These are phyloP conservation scores for Graphilbum fragrans DNA, from an alignment of 2,329 filamentous ascomycete species.

Conservation along the genomic window DNA sequence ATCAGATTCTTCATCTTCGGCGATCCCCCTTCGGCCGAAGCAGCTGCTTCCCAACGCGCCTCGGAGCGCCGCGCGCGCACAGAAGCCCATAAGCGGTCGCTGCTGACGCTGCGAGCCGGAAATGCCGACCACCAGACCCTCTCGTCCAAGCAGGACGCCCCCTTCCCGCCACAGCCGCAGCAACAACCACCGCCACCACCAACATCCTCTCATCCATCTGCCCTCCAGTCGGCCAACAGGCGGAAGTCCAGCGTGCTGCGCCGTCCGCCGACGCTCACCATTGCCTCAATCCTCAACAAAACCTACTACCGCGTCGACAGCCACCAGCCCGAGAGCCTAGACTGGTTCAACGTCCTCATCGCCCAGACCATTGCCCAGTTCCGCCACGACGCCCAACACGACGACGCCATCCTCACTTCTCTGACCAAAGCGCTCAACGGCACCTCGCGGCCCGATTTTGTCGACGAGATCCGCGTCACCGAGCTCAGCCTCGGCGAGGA, in stretches of 20 bases:
- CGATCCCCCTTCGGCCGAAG: conserved; percentile 74
- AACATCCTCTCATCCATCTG: conserved; percentile 10
- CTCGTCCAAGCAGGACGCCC: not conserved
- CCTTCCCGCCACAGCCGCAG: conserved; percentile 17
- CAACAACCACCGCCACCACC: conserved; percentile 11
- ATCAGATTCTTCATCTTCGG: conserved; percentile 99
- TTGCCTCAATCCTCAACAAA: conserved; percentile 88
- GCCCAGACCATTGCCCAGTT: conserved; percentile 96
- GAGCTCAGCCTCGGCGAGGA: conserved; percentile 92
- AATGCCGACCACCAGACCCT: conserved; percentile 14
- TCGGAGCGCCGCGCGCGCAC: conserved; percentile 63
- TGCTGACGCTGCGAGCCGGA: conserved; percentile 46
- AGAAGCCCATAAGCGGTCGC: conserved; percentile 63
- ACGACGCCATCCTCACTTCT: conserved; percentile 79
- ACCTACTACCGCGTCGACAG: conserved; percentile 95
- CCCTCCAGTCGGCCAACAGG: conserved; percentile 14
- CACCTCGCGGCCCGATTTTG: conserved; percentile 73
- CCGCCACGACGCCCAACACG: conserved; percentile 78
- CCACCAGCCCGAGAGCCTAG: conserved; percentile 89
- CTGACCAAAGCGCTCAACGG: conserved; percentile 80
- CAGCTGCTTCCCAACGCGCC: conserved; percentile 63
- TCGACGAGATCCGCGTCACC: conserved; percentile 87
- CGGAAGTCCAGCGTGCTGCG: conserved; percentile 58
- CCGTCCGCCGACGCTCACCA: conserved; percentile 64
- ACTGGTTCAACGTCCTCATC: conserved; percentile 98